phyloP scores from a whole-genome alignment of 768 basidiomycete genomes.

The Kwoniella newhampshirensis region DNA sequence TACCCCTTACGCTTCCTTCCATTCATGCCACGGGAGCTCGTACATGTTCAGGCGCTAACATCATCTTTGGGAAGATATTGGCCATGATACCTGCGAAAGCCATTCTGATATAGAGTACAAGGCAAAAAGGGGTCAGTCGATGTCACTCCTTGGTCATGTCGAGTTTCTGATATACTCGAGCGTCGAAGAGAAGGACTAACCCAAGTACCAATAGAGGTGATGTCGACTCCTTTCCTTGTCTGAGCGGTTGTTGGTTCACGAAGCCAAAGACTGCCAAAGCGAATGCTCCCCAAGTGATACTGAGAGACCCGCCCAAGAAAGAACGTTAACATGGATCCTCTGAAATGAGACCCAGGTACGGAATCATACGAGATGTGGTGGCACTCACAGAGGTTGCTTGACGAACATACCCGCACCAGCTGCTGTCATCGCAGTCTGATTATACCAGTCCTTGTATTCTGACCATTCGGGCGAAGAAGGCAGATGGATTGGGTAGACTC shows the following conservation, averaged over 20 bases:
- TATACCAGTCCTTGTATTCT: slow-evolving; percentile 35
- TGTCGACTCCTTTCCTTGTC: slow-evolving; percentile 33
- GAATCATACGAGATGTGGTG: too few relatives aligned
- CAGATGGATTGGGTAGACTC: slow-evolving; percentile 38
- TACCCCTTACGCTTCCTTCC: neutral
- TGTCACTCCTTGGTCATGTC: too few relatives aligned
- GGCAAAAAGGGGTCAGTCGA: too few relatives aligned
- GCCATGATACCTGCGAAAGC: slow-evolving; percentile 39
- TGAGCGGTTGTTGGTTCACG: slow-evolving; percentile 35
- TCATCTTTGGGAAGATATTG: slow-evolving; percentile 31
- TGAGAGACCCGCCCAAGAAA: slow-evolving; percentile 3
- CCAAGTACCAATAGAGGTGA: slow-evolving; percentile 36
- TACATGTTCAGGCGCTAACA: slow-evolving; percentile 24
- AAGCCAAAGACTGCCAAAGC: slow-evolving; percentile 31
- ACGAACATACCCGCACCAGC: slow-evolving; percentile 49
- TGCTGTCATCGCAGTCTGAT: slow-evolving; percentile 36
- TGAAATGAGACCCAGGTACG: too few relatives aligned
- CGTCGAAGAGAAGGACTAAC: slow-evolving; percentile 17
- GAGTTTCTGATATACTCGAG: too few relatives aligned
- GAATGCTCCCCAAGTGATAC: slow-evolving; percentile 39
- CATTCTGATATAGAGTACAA: slow-evolving; percentile 19
- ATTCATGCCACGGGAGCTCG: neutral
- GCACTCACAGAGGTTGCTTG: slow-evolving; percentile 47
- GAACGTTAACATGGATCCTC: too few relatives aligned
- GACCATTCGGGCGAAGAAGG: slow-evolving; percentile 40